Evolutionary conservation across 1,139 yeast species (phyloP).

Genomic region (Kurtzmaniella natalensis): DNA sequence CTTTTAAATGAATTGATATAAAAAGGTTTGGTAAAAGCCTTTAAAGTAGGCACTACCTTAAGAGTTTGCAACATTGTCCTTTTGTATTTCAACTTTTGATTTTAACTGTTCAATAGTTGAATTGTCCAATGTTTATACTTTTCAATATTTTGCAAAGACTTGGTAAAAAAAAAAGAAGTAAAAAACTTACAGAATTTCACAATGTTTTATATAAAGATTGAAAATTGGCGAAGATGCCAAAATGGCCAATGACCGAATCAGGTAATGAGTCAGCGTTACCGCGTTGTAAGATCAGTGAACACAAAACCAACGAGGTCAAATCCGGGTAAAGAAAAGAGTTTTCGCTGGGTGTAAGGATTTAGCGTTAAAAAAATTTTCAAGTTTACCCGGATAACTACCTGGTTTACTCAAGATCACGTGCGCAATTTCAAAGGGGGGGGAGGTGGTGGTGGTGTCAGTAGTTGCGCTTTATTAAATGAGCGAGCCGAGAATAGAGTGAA

Average conservation of each 20-base stretch:
- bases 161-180: too few species aligned
- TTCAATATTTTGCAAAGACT: too few species aligned
- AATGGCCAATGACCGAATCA: slow-evolving; percentile 7
- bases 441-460: too few species aligned
- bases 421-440: too few species aligned
- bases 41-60: background rate
- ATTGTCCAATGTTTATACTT: too few species aligned
- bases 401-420: too few species aligned
- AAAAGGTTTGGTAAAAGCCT: background rate
- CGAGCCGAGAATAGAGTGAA: too few species aligned
- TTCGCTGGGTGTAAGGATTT: slow-evolving; percentile 1
- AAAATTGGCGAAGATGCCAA: background rate
- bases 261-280: slow-evolving; percentile 9
- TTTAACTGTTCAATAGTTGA: too few species aligned
- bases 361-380: slow-evolving; percentile 1
- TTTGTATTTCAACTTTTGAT: too few species aligned
- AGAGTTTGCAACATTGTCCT: slow-evolving; percentile 1
- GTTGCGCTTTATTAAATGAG: too few species aligned
- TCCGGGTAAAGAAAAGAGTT: slow-evolving; percentile 3
- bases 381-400: slow-evolving; percentile 1
- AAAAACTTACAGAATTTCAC: too few species aligned
- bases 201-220: background rate
- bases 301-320: slow-evolving; percentile 1
- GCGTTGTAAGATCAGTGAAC: slow-evolving; percentile 9
- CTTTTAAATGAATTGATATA: background rate